Evolutionary conservation across 179 eudicot species (phyloP), one percentile per base, ranked within the genome.

Genomic region (Spinacia oleracea): DNA sequence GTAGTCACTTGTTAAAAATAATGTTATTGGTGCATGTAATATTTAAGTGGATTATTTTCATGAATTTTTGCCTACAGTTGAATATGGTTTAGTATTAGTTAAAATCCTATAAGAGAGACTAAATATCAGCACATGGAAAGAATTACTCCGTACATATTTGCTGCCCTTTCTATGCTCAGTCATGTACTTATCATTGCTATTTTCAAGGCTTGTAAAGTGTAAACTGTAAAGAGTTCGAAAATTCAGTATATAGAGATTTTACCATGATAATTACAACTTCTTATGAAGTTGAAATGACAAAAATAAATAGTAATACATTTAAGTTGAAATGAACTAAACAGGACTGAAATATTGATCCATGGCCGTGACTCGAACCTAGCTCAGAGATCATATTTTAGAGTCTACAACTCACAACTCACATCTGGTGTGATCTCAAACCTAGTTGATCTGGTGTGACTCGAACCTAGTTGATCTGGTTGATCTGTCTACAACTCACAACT

Each of bases 121-220:
- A 69, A 69, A 12, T 42, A 42, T 43, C 6, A 42, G 43, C 72
- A 69, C 72, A 69, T 69, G 72, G 53, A 69, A 69, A 69, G 72
- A 67, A 40, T 23, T 4, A 23, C 72, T 53, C 23, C 58, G 23
- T 53, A 53, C 58, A 67, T 67, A 38, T 67, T 10, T 25, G 27
- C 66, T 27, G 16, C 66, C 7, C 18, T 60, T 60, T 60, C 66
- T 35, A 60, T 60, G 66, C 66, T 14, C 34, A 60, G 31, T 60
- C 66, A 60, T 15, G 31, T 34, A 7, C 70, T 21, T 67, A 21
- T 40, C 29, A 38, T 67, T 40, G 50, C 42, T 67, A 15, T 42
- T 1, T 67, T 38, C 29, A 38, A 15, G 65, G 34, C 65, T 0
- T 23, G 65, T n/a, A 53, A 53, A 53, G 14, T 14, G 51, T 14